Evolutionary conservation across 768 basidiomycete species (phyloP), one percentile per base, ranked within the genome.

Genomic region (Filobasidium wieringae): DNA sequence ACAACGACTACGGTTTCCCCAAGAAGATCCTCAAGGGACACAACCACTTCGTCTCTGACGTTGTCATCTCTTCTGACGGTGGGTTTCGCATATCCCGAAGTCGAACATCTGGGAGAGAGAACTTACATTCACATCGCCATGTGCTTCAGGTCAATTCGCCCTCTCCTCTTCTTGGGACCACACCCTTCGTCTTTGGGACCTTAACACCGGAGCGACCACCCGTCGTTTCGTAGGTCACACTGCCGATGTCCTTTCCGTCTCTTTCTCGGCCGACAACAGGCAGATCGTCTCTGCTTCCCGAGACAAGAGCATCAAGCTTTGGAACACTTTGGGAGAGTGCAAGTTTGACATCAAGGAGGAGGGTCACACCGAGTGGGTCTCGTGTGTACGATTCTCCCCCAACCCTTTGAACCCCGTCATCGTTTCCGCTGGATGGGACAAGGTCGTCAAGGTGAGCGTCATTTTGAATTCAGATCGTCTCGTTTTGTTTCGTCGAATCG

Each of bases 301-400:
- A 66, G 95, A 99, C 82, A 80, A 80, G 74, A 84, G 87, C 37
- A 99, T 99, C 81, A 99, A 97, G 77, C 87, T 99, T 71, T 99
- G 95, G 95, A 99, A 99, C 80, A 99, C 95, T 61, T 84, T 99
- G 64, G 95, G 95, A 72, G 95, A 99, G 78, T 99, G 95, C 81
- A 99, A 99, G 77, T 97, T 90, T 75, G 88, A 97, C 75, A 99
- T 99, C 77, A 88, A 89, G 78, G 93, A 99, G 66, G 95, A 97
- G 68, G 91, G 93, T 61, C 95, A 99, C 80, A 79, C 83, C 60
- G 95, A 96, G 79, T 99, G 95, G 93, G 93, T 99, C 57, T 97
- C 93, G 39, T 97, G 93, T 76, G 95, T 99, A 40, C 87, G 93
- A 75, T 99, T 99, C 81, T 93, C 90, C 78, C 95, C 95, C 54